Percentiles rank a stretch among this genome's conserved stretches.
These are phyloP conservation scores for Blastobotrys malaysiensis DNA, from an alignment of 1,139 yeast species.

Conservation along the genomic window DNA sequence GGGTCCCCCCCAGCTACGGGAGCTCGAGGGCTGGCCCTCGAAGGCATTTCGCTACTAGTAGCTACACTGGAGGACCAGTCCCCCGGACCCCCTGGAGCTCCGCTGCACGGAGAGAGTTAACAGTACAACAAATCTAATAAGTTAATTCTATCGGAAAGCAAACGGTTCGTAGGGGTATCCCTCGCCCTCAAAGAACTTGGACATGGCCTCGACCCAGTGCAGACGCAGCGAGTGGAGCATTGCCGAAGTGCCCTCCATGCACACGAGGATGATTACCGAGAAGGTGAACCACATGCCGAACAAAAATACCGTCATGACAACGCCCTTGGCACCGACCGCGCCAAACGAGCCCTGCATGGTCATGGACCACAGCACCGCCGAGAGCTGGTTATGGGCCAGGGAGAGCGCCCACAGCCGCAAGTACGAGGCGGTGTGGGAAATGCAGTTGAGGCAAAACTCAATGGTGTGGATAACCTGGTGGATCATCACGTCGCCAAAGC, in stretches of 20 bases:
- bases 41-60: too few species aligned
- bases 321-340: slow-evolving; percentile 62
- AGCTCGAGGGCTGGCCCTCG: not conserved
- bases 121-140: not conserved
- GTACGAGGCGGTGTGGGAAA: slow-evolving; percentile 96
- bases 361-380: slow-evolving; percentile 95
- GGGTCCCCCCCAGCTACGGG: not conserved
- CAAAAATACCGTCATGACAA: slow-evolving; percentile 64
- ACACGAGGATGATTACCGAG: slow-evolving; percentile 83
- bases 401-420: slow-evolving; percentile 96
- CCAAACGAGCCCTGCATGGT: slow-evolving; percentile 82
- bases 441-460: slow-evolving; percentile 95
- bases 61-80: too few species aligned
- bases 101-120: too few species aligned
- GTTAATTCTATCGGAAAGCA: slow-evolving; percentile 37
- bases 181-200: slow-evolving; percentile 95
- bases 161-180: slow-evolving; percentile 88
- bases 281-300: slow-evolving; percentile 95
- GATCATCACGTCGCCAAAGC: slow-evolving; percentile 86
- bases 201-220: slow-evolving; percentile 99
- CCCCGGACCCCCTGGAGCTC: too few species aligned
- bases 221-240: slow-evolving; percentile 95
- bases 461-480: slow-evolving; percentile 98
- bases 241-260: slow-evolving; percentile 99
- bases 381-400: slow-evolving; percentile 93